Base-by-base conservation (phyloP, 495 filamentous ascomycete genomes). In the Xylaria curta region DNA sequence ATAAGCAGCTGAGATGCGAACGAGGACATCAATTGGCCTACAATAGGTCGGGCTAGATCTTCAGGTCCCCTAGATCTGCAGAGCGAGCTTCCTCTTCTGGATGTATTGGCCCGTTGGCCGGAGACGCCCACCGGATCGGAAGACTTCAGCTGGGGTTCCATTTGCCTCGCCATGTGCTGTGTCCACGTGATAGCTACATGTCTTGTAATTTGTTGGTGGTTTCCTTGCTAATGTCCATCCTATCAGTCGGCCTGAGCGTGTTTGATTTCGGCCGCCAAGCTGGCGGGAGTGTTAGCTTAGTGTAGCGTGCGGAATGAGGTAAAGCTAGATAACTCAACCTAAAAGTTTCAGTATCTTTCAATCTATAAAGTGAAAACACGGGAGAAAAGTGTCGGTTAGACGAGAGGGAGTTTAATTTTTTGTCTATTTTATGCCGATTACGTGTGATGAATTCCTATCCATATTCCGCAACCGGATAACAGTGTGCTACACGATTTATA, bases 61-160 rank as follows among this genome's bases (percentile, higher is more conserved):
- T 56, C 49, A 19, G 42, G 47, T 26, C 49, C 17, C 31, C 5
- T 28, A 19, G 65, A 67, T 51, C 31, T 56, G 49, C 49, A 24
- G 49, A 10, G 5, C 13, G 49, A 67, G 65, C 65, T 67, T 67
- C 65, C 65, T 67, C 47, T 67, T 67, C 65, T 36, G 49, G 65
- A 42, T 21, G 49, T 40, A 12, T 67, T 33, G 19, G 60, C 33
- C 12, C n/a, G 60, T 26, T n/a, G 7, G 17, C 13, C 33, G 17
- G 36, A n/a, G 40, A 24, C 36, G 7, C 9, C 58, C 33, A 26
- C 38, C n/a, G 4, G 60, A 6, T 42, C 21, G 9, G 21, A 63
- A 44, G 36, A 28, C 40, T 46, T 47, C 61, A 59, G 56, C 56
- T 38, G 56, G 56, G 15, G 56, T 21, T 17, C 10, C 63, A 66